phyloP scores from a whole-genome alignment of 139 green algal species.

The Chara braunii region DNA sequence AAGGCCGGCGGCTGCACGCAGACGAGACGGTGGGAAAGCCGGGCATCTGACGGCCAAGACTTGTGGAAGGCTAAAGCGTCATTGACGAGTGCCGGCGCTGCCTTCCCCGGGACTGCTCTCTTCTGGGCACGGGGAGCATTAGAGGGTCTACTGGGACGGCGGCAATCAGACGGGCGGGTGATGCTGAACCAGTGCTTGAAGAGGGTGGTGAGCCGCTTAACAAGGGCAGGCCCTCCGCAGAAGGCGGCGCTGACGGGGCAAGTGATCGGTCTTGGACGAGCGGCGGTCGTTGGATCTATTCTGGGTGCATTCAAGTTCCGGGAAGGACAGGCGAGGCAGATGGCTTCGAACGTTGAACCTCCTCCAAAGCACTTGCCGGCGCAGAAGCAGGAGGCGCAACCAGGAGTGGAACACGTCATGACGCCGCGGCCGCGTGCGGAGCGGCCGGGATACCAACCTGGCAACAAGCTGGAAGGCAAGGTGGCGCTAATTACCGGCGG shows the following conservation, averaged over 20 bases:
- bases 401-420: conserved; percentile 29
- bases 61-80: not conserved
- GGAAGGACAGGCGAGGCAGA: too few species aligned
- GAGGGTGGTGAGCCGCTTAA: not conserved
- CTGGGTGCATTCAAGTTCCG: not conserved
- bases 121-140: not conserved
- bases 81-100: not conserved
- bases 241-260: not conserved
- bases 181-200: not conserved
- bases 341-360: not conserved
- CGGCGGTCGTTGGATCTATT: not conserved
- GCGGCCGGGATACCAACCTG: conserved; percentile 13
- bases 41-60: not conserved
- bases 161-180: not conserved
- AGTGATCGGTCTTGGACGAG: not conserved
- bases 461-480: conserved; percentile 31
- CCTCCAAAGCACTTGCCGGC: conserved; percentile 3
- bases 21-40: not conserved
- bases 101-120: not conserved
- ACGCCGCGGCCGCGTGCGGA: not conserved
- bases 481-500: conserved; percentile 35
- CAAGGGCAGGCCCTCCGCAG: not conserved
- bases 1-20: not conserved
- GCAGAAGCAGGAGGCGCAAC: conserved; percentile 28
- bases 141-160: too few species aligned